Evolutionary conservation across 495 filamentous ascomycete genomes (phyloP), one percentile per base, ranked within the genome.

Genomic region (Hypoxylon rickii): DNA sequence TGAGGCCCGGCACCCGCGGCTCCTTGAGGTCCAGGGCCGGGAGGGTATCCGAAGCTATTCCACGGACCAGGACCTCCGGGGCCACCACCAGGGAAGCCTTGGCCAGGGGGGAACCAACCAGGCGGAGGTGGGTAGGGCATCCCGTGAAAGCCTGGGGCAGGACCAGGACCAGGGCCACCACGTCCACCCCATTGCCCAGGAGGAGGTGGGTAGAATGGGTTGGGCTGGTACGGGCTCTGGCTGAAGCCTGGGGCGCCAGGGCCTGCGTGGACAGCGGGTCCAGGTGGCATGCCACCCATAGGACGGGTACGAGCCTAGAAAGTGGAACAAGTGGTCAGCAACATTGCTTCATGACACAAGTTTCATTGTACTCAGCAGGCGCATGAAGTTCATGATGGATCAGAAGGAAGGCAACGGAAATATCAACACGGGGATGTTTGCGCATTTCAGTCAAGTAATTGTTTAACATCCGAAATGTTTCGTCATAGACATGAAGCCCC

Each of bases 321-420:
- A 60, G 41, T 37, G 18, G 37, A 19, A 44, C 7, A 38, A 19
- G 36, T 59, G 31, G 47, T 73, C 52, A 72, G 67, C 52, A 60
- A 24, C 17, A 37, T 33, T 55, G 52, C 19, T 44, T 51, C 13
- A 11, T 3, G 12, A 55, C 2, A 24, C 2, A 18, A 32, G 26
- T 26, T 24, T 21, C 10, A 29, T 49, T 34, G 32, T 33, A 39
- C 38, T 40, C 3, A 19, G 39, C 34, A 43, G 22, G 37, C 17
- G 26, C 29, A 13, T 18, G 15, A 40, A 64, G 43, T 43, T 43
- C 50, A 58, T 54, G 31, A 33, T 70, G 45, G 57, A 77, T 91
- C 92, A 97, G 92, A 95, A 96, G 92, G 92, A 97, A 96, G 92
- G 92, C 92, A 97, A 96, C 92, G 92, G 90, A 95, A 88, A 89